Evolutionary conservation across 176 grass and related monocot genomes (phyloP), one percentile per base, ranked within the genome.

Genomic region (Aegilops speltoides): DNA sequence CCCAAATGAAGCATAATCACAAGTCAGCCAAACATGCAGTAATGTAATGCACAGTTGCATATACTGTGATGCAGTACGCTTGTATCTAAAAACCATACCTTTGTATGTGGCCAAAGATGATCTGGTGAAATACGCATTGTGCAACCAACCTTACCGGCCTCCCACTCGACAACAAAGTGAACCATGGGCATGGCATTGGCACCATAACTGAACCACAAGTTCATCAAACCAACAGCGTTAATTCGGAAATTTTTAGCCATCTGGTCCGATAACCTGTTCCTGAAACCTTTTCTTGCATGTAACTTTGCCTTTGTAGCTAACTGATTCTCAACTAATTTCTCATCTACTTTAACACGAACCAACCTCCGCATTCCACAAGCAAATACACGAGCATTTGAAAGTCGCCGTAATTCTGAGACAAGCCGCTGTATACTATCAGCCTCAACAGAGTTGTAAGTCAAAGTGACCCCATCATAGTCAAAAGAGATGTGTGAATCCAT

Each of bases 71-170:
- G 87, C 68, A 83, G 41, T 82, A 83, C 50, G 12, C 38, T 20
- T 76, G 26, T 75, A 36, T 24, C 28, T 40, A 19, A 83, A 78
- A 78, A 64, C 56, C 83, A 82, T 79, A 98, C 96, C 96, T 98
- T 98, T 69, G 96, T 95, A 69, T 98, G 96, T 16, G 96, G 93
- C 96, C 96, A 98, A 84, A 98, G 86, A 82, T 98, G 93, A 85
- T 95, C 93, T 67, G 96, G 96, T 82, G 93, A 98, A 83, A 95
- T 91, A 84, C 87, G 96, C 70, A 98, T 89, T 68, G 91, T 88
- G 86, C 93, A 98, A 32, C 93, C 90, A 84, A 85, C 79, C 72
- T 92, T 91, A 64, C 88, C 86, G 66, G 84, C 86, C 76, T 95
- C 91, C 96, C 96, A 98, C 60, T 98, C 91, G 77, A 98, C 91